Evolutionary conservation across 2,329 filamentous ascomycete genomes (phyloP).

Genomic region (Nigrospora osmanthi): DNA sequence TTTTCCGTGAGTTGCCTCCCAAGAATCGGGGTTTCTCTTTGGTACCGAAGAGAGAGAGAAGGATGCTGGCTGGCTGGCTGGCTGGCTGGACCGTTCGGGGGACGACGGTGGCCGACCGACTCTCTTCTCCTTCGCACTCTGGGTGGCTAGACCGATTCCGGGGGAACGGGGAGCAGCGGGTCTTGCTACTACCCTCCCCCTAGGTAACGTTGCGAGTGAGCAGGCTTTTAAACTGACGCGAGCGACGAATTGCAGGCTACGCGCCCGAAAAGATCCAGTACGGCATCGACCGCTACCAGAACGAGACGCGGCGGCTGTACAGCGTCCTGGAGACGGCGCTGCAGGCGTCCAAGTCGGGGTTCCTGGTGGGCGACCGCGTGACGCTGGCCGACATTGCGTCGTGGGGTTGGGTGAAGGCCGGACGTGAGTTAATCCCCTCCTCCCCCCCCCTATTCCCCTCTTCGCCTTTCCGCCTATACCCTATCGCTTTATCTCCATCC

Average conservation of each 20-base stretch:
- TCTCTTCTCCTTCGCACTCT: too few species aligned
- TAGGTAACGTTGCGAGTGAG: neutral
- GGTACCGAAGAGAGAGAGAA: too few species aligned
- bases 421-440: constrained; percentile 34
- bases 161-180: too few species aligned
- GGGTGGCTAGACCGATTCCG: too few species aligned
- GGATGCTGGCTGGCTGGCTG: too few species aligned
- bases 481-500: too few species aligned
- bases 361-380: constrained; percentile 58
- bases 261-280: constrained; percentile 41
- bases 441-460: neutral
- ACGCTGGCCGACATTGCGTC: constrained; percentile 74
- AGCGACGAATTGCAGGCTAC: neutral
- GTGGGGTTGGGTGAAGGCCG: constrained; percentile 66
- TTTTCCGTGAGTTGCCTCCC: constrained; percentile 44
- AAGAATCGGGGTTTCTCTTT: too few species aligned
- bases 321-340: constrained; percentile 69
- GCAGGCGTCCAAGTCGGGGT: constrained; percentile 43
- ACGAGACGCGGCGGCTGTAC: constrained; percentile 79
- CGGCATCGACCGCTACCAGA: constrained; percentile 72
- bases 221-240: neutral
- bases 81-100: too few species aligned
- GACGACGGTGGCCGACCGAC: too few species aligned
- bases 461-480: too few species aligned
- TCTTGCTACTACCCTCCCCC: neutral